phyloP scores from a whole-genome alignment of 2,329 filamentous ascomycete species.

The Drechslerella coelobrocha region DNA sequence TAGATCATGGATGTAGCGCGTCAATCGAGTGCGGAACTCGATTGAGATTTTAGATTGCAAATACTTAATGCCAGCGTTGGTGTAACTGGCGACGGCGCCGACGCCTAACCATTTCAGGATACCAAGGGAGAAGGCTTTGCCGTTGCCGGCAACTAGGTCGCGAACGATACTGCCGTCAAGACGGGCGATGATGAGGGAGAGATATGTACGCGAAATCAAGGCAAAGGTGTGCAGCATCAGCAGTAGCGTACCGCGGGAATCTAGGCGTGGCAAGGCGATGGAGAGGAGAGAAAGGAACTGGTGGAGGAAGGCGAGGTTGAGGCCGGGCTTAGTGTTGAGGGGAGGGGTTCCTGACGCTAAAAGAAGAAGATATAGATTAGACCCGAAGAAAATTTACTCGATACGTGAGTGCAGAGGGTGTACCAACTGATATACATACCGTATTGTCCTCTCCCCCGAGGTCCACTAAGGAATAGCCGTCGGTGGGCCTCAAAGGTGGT shows the following conservation, averaged over 20 bases:
- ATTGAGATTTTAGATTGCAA: constrained; percentile 98
- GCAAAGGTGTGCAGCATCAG: constrained; percentile 88
- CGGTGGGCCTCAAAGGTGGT: constrained; percentile 97
- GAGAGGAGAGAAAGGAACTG: constrained; percentile 95
- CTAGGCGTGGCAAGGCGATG: constrained; percentile 96
- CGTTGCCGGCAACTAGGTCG: constrained; percentile 93
- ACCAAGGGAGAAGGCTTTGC: constrained; percentile 84
- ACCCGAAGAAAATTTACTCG: background rate
- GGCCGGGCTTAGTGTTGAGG: constrained; percentile 85
- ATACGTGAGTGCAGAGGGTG: constrained; percentile 63
- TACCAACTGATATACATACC: constrained; percentile 5
- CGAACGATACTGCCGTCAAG: constrained; percentile 95
- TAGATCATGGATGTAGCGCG: constrained; percentile 94
- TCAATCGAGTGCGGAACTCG: constrained; percentile 92
- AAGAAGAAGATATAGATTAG: constrained; percentile 6
- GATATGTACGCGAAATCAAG: constrained; percentile 87
- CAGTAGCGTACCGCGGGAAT: constrained; percentile 91
- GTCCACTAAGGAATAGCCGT: constrained; percentile 88
- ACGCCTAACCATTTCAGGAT: constrained; percentile 95
- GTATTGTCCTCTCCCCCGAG: constrained; percentile 72
- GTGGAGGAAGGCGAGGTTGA: constrained; percentile 94
- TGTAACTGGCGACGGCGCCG: constrained; percentile 91
- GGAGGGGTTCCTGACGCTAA: constrained; percentile 73
- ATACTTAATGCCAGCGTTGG: constrained; percentile 96
- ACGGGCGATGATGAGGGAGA: constrained; percentile 89